phyloP scores from a whole-genome alignment of 768 basidiomycete species.

The Pleurotus eryngii region DNA sequence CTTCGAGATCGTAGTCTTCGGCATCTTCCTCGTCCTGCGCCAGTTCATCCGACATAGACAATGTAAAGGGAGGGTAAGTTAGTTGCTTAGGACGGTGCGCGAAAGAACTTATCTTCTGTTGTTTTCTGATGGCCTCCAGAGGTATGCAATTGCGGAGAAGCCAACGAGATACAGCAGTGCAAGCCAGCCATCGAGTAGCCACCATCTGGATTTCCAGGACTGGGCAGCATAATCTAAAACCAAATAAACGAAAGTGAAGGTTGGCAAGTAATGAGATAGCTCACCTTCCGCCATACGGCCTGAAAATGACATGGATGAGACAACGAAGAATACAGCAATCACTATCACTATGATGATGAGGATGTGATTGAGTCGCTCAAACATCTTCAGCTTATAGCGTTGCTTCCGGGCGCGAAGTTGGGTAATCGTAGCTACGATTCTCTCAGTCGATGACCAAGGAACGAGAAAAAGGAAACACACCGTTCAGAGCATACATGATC shows the following conservation, averaged over 20 bases:
- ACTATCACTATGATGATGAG: conserved; percentile 78
- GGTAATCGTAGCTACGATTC: conserved; percentile 70
- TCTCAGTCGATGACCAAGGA: background rate
- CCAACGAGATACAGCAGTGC: conserved; percentile 81
- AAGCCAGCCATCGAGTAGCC: conserved; percentile 94
- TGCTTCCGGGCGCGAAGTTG: conserved; percentile 87
- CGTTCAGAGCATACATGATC: conserved; percentile 90
- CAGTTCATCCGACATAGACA: conserved; percentile 95
- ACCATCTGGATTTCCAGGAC: conserved; percentile 91
- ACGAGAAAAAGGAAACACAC: conserved; percentile 33
- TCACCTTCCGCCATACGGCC: conserved; percentile 87
- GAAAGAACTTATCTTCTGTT: conserved; percentile 72
- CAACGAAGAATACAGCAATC: conserved; percentile 86
- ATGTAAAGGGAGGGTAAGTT: conserved; percentile 40
- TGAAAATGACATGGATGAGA: conserved; percentile 89
- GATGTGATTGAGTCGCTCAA: conserved; percentile 80
- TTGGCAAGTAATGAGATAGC: conserved; percentile 4
- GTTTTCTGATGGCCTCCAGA: conserved; percentile 92
- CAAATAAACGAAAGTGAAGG: background rate
- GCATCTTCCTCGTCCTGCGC: conserved; percentile 94
- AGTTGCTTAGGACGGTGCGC: conserved; percentile 20
- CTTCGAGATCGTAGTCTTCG: conserved; percentile 86
- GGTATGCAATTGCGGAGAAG: conserved; percentile 78
- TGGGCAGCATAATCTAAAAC: conserved; percentile 82
- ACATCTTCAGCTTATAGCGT: conserved; percentile 85